A percentile compares a stretch with the other conserved stretches of the same genome.
These are phyloP conservation scores for Boletus insuetus DNA, from an alignment of 768 basidiomycete species.

Conservation along the genomic window DNA sequence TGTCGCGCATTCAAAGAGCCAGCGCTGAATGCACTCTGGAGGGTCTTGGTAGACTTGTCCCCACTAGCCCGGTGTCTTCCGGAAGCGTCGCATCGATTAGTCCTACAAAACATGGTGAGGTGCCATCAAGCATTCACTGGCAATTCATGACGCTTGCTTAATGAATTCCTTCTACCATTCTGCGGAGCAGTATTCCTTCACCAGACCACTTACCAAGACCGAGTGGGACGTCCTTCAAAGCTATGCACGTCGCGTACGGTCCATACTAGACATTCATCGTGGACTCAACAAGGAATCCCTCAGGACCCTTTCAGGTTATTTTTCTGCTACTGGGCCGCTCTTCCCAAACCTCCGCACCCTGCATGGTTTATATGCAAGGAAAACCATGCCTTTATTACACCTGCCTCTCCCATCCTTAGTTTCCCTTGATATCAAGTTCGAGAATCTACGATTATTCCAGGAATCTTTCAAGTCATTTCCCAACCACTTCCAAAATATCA, in stretches of 20 bases:
- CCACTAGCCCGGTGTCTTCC: neutral
- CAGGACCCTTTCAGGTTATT: neutral
- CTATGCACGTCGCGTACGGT: neutral
- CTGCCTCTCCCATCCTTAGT: neutral
- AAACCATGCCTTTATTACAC: neutral
- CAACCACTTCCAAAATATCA: neutral
- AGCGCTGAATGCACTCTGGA: neutral
- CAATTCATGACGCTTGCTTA: neutral
- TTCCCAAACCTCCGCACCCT: neutral
- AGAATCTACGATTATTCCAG: neutral
- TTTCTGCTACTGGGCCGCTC: neutral
- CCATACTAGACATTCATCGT: neutral
- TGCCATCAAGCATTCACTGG: neutral
- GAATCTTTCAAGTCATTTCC: neutral
- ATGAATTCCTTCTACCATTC: neutral
- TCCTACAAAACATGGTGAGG: neutral
- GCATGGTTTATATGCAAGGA: neutral
- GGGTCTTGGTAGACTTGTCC: neutral
- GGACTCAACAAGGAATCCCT: neutral
- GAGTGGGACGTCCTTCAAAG: neutral
- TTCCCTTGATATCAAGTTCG: neutral
- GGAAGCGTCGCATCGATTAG: neutral
- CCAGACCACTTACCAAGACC: neutral
- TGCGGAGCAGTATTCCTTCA: neutral
- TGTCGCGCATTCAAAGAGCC: conserved; percentile 1